Conservation (phyloP, 2,329 filamentous ascomycete genomes). For the Apiospora aurea region DNA sequence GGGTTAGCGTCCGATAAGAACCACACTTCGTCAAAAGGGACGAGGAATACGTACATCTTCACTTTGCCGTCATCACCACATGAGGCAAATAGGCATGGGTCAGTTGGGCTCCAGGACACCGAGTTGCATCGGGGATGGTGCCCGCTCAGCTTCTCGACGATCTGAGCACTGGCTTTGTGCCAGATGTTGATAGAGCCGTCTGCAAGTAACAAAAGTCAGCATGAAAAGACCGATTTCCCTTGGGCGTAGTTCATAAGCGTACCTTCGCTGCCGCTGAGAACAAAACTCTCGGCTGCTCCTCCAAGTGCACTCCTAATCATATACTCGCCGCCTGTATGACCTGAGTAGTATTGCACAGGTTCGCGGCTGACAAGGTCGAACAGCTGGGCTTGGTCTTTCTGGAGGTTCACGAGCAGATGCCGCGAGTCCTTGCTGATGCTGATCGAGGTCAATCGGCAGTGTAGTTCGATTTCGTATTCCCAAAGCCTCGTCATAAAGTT, state of each 20-base stretch:
- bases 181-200: slow-evolving; percentile 82
- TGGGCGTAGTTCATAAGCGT: slow-evolving; percentile 35
- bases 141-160: slow-evolving; percentile 78
- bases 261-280: slow-evolving; percentile 92
- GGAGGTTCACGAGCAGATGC: slow-evolving; percentile 82
- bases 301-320: slow-evolving; percentile 87
- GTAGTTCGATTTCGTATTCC: slow-evolving; percentile 75
- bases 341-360: slow-evolving; percentile 76
- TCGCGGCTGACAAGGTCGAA: slow-evolving; percentile 78
- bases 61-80: slow-evolving; percentile 88
- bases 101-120: slow-evolving; percentile 85
- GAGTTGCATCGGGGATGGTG: slow-evolving; percentile 84
- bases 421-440: slow-evolving; percentile 82
- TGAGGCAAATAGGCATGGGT: slow-evolving; percentile 86
- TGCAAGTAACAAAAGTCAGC: slow-evolving; percentile 34
- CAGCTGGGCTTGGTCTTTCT: slow-evolving; percentile 77
- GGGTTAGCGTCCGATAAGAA: slow-evolving; percentile 31
- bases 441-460: slow-evolving; percentile 77
- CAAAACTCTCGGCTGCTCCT: slow-evolving; percentile 89
- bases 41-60: slow-evolving; percentile 72
- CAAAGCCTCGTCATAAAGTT: slow-evolving; percentile 78
- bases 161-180: slow-evolving; percentile 82
- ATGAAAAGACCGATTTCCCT: neutral
- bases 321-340: slow-evolving; percentile 76
- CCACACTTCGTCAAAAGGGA: neutral